A percentile compares a stretch with the other conserved stretches of the same genome.
These are phyloP conservation scores for Leccinum subrobustum DNA, from an alignment of 1,284 basidiomycete species.

Conservation along the genomic window DNA sequence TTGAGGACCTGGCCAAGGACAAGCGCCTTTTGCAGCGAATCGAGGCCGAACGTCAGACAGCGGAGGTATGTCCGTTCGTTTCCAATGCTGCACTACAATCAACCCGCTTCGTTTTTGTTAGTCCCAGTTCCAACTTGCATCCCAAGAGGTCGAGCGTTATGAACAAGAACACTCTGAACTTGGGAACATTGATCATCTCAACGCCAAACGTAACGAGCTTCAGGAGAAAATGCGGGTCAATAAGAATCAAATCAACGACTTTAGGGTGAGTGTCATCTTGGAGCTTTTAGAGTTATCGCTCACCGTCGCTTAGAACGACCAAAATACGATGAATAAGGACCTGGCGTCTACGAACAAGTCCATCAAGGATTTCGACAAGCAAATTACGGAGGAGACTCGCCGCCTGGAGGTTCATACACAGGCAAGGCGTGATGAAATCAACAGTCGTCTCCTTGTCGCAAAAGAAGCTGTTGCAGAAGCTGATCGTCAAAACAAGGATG, in stretches of 20 bases:
- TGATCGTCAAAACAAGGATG: slow-evolving; percentile 36
- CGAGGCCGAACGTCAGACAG: slow-evolving; percentile 42
- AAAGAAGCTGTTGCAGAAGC: slow-evolving; percentile 36
- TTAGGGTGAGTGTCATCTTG: slow-evolving; percentile 40
- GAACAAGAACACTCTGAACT: slow-evolving; percentile 50
- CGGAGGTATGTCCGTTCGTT: slow-evolving; percentile 42
- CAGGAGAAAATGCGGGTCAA: slow-evolving; percentile 46
- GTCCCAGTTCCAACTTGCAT: slow-evolving; percentile 42
- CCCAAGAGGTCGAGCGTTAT: slow-evolving; percentile 45
- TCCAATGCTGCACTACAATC: background rate
- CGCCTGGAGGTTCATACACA: slow-evolving; percentile 59
- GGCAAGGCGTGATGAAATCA: slow-evolving; percentile 57
- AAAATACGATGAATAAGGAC: slow-evolving; percentile 46
- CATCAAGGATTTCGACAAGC: slow-evolving; percentile 49
- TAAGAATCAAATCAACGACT: slow-evolving; percentile 43
- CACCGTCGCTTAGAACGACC: slow-evolving; percentile 41
- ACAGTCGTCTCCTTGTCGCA: slow-evolving; percentile 48
- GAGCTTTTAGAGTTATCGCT: background rate
- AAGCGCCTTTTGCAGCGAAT: slow-evolving; percentile 51
- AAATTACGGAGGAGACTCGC: slow-evolving; percentile 56
- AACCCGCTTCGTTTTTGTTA: slow-evolving; percentile 19
- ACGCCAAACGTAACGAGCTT: slow-evolving; percentile 43
- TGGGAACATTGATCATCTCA: slow-evolving; percentile 54
- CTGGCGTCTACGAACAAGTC: slow-evolving; percentile 40
- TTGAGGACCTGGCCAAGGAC: slow-evolving; percentile 51